Evolutionary conservation across 1,139 yeast species (phyloP).

Genomic region (Suhomyces terraborum): DNA sequence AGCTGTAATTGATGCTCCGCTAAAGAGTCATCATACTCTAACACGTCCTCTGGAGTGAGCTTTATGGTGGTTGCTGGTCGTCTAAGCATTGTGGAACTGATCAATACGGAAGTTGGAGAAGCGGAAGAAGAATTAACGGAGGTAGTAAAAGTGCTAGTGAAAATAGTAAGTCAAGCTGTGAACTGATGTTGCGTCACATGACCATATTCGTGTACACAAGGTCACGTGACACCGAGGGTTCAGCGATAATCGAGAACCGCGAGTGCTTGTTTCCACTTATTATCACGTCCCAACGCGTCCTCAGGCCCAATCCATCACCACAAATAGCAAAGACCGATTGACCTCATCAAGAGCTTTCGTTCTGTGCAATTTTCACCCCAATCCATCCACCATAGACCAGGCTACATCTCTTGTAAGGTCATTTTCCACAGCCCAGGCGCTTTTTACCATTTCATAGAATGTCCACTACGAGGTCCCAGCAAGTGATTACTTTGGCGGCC

Average conservation of each 20-base stretch:
- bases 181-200: background rate
- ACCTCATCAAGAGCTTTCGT: slow-evolving; percentile 4
- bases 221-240: slow-evolving; percentile 1
- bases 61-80: slow-evolving; percentile 65
- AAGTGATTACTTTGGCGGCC: slow-evolving; percentile 33
- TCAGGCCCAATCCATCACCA: slow-evolving; percentile 1
- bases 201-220: background rate
- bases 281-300: background rate
- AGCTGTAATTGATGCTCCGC: slow-evolving; percentile 10
- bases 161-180: too few species aligned
- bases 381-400: slow-evolving; percentile 3
- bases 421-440: background rate
- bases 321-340: background rate
- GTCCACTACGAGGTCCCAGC: slow-evolving; percentile 34
- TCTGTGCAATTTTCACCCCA: slow-evolving; percentile 6
- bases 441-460: slow-evolving; percentile 17
- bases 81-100: slow-evolving; percentile 63
- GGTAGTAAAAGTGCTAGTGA: too few species aligned
- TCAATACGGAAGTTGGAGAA: too few species aligned
- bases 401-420: slow-evolving; percentile 2
- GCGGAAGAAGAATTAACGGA: too few species aligned
- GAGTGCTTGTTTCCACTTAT: background rate
- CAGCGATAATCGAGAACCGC: background rate
- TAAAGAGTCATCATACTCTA: slow-evolving; percentile 55
- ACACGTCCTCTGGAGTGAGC: slow-evolving; percentile 65